Evolutionary conservation across 352 stramenopile genomes (phyloP), one percentile per base, ranked within the genome.

Genomic region (Globisporangium mamillatum): DNA sequence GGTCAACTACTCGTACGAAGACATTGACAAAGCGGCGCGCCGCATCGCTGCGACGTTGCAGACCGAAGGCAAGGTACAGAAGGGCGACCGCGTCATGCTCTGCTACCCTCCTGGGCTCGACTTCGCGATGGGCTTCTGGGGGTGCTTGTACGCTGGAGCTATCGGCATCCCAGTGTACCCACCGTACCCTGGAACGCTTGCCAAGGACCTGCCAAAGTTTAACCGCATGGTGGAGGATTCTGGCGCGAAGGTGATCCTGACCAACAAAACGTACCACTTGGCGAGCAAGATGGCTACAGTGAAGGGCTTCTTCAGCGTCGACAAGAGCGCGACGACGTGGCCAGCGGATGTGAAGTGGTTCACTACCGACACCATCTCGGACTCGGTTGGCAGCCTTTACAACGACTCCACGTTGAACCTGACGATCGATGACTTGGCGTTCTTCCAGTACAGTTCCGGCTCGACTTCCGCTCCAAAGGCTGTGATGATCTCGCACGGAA

Each of bases 371-470:
- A 72, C 72, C 59, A 70, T 93, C 18, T 72, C 79, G 4, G 76
- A 88, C 64, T 90, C 84, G 25, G 67, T 81, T 18, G 74, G 75
- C 10, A 60, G 57, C n/a, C 72, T 80, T 14, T 92, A 89, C 68
- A 74, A 89, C 57, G 79, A 87, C 25, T 65, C 74, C 56, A 72
- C 69, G 32, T 62, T 87, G 32, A 70, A 73, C 22, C 60, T 89
- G 14, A 82, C 71, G 0, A 60, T 80, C n/a, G 58, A 80, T 3
- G 87, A 94, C 52, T 61, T 92, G 59, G 87, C 85, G 54, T 95
- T 95, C 67, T 93, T 95, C 67, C 87, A 95, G 72, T 95, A 95
- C 73, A 92, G 80, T 46, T 92, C 82, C 0, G 87, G 87, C 16
- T 93, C 85, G 34, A 95, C 87, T 38, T 91, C 87, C 50, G 80